Conservation (phyloP, 2,329 filamentous ascomycete genomes). For the Cytospora mali region DNA sequence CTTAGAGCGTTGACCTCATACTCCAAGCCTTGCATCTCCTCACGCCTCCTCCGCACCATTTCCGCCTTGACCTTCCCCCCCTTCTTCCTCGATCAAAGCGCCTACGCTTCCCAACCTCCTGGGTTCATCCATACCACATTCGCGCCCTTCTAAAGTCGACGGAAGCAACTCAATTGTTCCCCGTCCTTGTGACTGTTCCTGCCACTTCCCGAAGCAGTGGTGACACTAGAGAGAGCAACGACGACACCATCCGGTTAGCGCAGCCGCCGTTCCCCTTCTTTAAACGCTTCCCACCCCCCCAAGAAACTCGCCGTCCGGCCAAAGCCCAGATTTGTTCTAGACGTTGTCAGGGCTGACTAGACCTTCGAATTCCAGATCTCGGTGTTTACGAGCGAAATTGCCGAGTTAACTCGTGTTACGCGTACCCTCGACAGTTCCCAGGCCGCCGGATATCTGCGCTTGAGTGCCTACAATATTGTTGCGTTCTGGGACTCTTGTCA, state of each 20-base stretch:
- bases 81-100: slow-evolving; percentile 13
- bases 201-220: slow-evolving; percentile 9
- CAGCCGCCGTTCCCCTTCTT: slow-evolving; percentile 14
- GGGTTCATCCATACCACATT: slow-evolving; percentile 1
- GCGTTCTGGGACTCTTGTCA: slow-evolving; percentile 12
- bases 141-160: background rate
- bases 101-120: slow-evolving; percentile 6
- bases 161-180: background rate
- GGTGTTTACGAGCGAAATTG: background rate
- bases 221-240: slow-evolving; percentile 17
- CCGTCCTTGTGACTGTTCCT: background rate
- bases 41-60: slow-evolving; percentile 21
- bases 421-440: background rate
- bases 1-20: slow-evolving; percentile 17
- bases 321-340: background rate
- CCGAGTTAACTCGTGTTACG: slow-evolving; percentile 5
- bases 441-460: slow-evolving; percentile 12
- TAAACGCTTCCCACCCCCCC: background rate
- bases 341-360: slow-evolving; percentile 5
- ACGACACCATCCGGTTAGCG: slow-evolving; percentile 13
- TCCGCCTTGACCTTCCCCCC: background rate
- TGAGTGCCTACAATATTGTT: slow-evolving; percentile 17
- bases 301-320: slow-evolving; percentile 3
- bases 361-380: slow-evolving; percentile 8
- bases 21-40: slow-evolving; percentile 23